Conservation (phyloP, 2,329 filamentous ascomycete genomes). For the Lizonia empirigonia region DNA sequence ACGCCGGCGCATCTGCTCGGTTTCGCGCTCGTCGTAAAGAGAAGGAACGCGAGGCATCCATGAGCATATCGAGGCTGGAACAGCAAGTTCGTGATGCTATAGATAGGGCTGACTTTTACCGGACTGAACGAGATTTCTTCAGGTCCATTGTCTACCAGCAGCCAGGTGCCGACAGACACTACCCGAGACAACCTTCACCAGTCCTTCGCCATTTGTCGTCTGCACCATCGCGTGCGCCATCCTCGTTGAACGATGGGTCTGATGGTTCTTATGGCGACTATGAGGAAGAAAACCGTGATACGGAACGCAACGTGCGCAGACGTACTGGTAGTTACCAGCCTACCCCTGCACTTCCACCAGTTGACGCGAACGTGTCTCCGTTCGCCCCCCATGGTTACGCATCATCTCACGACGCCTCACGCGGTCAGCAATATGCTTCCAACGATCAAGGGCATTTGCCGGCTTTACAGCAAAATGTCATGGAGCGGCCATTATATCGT, state of each 20-base stretch:
- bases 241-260: conserved; percentile 39
- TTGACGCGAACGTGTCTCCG: conserved; percentile 27
- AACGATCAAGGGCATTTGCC: conserved; percentile 20
- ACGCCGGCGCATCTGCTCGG: conserved; percentile 82
- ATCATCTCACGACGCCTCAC: background rate
- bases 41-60: conserved; percentile 74
- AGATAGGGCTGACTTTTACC: conserved; percentile 74
- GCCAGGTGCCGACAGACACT: conserved; percentile 57
- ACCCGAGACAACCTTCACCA: conserved; percentile 53
- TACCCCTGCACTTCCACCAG: conserved; percentile 29
- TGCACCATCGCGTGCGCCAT: conserved; percentile 35
- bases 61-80: conserved; percentile 72
- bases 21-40: conserved; percentile 84
- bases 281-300: conserved; percentile 37
- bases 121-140: conserved; percentile 72
- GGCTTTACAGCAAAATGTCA: conserved; percentile 1
- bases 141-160: conserved; percentile 61
- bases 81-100: conserved; percentile 70
- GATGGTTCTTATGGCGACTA: conserved; percentile 41
- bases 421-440: conserved; percentile 7
- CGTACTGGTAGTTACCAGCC: conserved; percentile 47
- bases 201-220: conserved; percentile 43
- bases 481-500: conserved; percentile 22
- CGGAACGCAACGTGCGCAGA: conserved; percentile 46
- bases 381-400: conserved; percentile 27